Evolutionary conservation across 148 eudicot genomes (phyloP).

Genomic region (Rhododendron ovatum): DNA sequence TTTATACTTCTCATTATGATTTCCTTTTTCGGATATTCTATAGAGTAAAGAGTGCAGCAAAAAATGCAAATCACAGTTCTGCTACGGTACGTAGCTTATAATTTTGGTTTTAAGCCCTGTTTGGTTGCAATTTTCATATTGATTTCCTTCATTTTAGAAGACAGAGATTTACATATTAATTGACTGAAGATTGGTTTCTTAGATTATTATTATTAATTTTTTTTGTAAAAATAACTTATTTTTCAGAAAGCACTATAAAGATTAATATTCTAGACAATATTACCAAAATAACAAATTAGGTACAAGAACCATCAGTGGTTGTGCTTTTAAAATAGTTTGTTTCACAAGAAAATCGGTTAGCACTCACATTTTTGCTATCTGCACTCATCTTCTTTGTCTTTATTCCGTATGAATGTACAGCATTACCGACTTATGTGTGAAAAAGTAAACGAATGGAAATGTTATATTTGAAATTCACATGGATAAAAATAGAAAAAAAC

Average conservation of each 20-base stretch:
- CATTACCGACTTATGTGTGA: neutral
- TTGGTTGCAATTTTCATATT: neutral
- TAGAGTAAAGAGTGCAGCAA: slow-evolving; percentile 55
- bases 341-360: too few species aligned
- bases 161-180: neutral
- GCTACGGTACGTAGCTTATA: slow-evolving; percentile 26
- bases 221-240: too few species aligned
- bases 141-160: neutral
- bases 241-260: too few species aligned
- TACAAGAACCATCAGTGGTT: neutral
- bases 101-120: neutral
- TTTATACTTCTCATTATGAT: neutral
- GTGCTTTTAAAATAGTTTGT: neutral
- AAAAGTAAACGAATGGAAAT: neutral
- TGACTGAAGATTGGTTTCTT: neutral
- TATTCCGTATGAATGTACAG: too few species aligned
- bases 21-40: neutral
- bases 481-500: neutral
- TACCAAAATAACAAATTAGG: too few species aligned
- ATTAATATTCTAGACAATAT: neutral
- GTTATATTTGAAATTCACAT: neutral
- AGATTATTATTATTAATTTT: too few species aligned
- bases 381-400: too few species aligned
- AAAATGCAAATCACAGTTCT: slow-evolving; percentile 55
- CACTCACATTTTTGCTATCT: neutral